Conservation (phyloP, 2,329 filamentous ascomycete genomes). For the Aspergillus felis region DNA sequence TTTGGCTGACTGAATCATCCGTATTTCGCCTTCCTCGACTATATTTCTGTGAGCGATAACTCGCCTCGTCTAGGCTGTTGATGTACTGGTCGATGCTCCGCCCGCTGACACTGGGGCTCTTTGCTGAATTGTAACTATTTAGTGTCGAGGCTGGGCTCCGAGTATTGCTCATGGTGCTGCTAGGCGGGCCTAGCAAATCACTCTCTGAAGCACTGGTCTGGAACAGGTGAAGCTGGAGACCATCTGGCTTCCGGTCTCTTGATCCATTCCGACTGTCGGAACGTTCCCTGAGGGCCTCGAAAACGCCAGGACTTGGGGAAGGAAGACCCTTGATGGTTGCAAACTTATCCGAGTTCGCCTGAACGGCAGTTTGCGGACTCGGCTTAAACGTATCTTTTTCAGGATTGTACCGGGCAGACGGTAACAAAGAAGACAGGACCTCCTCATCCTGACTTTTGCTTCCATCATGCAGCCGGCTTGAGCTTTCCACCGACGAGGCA, state of each 20-base stretch:
- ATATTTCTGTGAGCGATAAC: slow-evolving; percentile 55
- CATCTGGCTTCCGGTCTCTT: slow-evolving; percentile 72
- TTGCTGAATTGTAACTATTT: slow-evolving; percentile 47
- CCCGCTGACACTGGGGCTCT: slow-evolving; percentile 57
- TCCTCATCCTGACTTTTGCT: slow-evolving; percentile 28
- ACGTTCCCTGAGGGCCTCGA: slow-evolving; percentile 59
- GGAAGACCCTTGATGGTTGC: slow-evolving; percentile 57
- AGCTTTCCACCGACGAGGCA: slow-evolving; percentile 46
- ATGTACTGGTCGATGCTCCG: slow-evolving; percentile 79
- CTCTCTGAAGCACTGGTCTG: slow-evolving; percentile 50
- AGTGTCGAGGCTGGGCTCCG: slow-evolving; percentile 36
- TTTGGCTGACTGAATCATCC: slow-evolving; percentile 43
- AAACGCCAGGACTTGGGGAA: slow-evolving; percentile 63
- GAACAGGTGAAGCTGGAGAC: slow-evolving; percentile 62
- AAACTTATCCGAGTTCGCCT: slow-evolving; percentile 62
- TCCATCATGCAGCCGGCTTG: slow-evolving; percentile 25
- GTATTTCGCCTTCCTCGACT: slow-evolving; percentile 51
- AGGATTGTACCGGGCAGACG: slow-evolving; percentile 45
- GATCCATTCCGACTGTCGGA: slow-evolving; percentile 57
- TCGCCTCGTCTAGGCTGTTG: slow-evolving; percentile 75
- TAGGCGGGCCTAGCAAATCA: slow-evolving; percentile 50
- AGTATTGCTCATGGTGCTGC: slow-evolving; percentile 45
- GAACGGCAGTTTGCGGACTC: slow-evolving; percentile 61
- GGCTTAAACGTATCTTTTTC: slow-evolving; percentile 32
- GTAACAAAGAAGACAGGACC: slow-evolving; percentile 37